These are phyloP conservation scores for Austroboletus niveus DNA, from an alignment of 1,284 basidiomycete genomes.

Conservation along the genomic window DNA sequence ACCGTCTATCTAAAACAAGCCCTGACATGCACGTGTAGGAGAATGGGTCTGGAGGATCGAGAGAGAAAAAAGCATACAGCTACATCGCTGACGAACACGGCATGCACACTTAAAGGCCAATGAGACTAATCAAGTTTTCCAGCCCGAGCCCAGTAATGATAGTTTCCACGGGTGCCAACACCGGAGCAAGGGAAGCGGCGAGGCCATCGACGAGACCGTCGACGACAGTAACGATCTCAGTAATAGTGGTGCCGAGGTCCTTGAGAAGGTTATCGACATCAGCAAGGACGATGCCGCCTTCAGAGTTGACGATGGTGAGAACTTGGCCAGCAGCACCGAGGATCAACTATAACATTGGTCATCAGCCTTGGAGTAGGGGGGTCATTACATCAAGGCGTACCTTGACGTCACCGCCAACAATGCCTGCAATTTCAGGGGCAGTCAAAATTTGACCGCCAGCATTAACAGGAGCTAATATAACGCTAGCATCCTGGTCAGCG, in stretches of 20 bases:
- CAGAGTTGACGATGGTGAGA: not conserved
- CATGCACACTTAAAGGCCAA: slow-evolving; percentile 11
- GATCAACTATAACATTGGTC: slow-evolving; percentile 23
- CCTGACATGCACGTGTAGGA: not conserved
- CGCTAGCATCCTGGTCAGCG: slow-evolving; percentile 26
- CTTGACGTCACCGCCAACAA: slow-evolving; percentile 30
- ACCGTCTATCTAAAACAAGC: no score
- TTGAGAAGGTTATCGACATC: slow-evolving; percentile 28
- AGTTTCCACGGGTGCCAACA: not conserved
- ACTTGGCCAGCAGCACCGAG: slow-evolving; percentile 32
- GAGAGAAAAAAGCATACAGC: no score
- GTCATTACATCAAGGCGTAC: slow-evolving; percentile 8
- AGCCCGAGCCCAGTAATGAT: not conserved
- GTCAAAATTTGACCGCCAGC: slow-evolving; percentile 24
- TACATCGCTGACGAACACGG: not conserved
- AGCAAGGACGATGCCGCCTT: slow-evolving; percentile 13
- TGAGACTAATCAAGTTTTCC: slow-evolving; percentile 8
- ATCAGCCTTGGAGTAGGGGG: not conserved
- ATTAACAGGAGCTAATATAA: slow-evolving; percentile 35
- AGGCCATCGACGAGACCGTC: slow-evolving; percentile 20
- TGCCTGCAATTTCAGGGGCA: slow-evolving; percentile 29
- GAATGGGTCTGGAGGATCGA: not conserved
- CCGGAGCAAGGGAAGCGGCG: not conserved
- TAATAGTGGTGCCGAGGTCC: slow-evolving; percentile 31
- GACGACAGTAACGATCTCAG: slow-evolving; percentile 32